Conservation (phyloP, 345 rosid species). For the sweet orange (Citrus sinensis) region DNA sequence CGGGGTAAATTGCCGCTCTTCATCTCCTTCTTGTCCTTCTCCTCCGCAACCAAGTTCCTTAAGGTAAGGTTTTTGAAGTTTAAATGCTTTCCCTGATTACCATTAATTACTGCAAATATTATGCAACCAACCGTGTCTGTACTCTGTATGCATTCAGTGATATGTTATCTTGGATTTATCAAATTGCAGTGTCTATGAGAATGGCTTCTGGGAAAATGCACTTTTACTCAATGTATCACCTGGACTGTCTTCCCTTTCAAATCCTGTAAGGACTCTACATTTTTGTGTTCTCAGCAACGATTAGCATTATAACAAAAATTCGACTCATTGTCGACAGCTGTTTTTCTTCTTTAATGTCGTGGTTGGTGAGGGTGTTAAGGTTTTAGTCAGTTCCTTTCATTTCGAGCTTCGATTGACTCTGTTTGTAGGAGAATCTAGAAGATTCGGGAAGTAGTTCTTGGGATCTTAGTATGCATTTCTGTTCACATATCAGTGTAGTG, state of each 20-base stretch:
- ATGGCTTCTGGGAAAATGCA: conserved; percentile 17
- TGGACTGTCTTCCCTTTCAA: conserved; percentile 28
- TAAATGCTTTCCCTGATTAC: background rate
- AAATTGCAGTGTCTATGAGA: conserved; percentile 36
- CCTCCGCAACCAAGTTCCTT: conserved; percentile 30
- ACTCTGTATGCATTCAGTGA: too few species aligned
- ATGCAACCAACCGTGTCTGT: too few species aligned
- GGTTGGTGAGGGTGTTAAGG: background rate
- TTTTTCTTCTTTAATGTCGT: background rate
- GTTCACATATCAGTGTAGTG: background rate
- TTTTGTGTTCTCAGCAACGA: background rate
- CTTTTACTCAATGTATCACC: conserved; percentile 34
- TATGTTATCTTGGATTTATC: too few species aligned
- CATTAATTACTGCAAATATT: too few species aligned
- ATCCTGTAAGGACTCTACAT: conserved; percentile 41
- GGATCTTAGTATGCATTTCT: background rate
- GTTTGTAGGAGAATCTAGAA: background rate
- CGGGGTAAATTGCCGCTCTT: conserved; percentile 42
- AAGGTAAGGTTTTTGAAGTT: conserved; percentile 24
- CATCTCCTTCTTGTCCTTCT: conserved; percentile 41
- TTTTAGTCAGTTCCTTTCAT: background rate
- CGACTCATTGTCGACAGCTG: background rate
- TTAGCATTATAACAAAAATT: background rate
- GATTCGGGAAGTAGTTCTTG: background rate
- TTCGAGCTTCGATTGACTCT: background rate